Conservation (phyloP, 352 stramenopile species). For the Globisporangium yorkense region DNA sequence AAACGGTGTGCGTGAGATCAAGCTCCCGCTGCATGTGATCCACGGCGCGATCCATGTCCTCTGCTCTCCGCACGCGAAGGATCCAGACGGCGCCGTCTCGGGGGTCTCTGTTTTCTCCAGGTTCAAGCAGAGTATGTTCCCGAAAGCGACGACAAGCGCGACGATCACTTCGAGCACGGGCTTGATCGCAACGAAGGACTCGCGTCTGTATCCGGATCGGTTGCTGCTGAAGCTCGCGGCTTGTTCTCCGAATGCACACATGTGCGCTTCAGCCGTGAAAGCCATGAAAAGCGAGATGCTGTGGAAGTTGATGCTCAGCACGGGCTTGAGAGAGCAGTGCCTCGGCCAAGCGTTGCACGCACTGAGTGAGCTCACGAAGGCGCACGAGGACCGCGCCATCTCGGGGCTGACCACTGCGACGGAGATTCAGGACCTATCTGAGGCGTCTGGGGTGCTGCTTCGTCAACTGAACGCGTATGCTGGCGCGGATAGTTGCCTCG, state of each 20-base stretch:
- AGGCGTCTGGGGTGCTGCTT: not conserved
- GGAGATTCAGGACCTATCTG: not conserved
- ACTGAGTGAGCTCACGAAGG: conserved; percentile 22
- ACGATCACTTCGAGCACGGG: conserved; percentile 60
- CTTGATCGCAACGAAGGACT: conserved; percentile 72
- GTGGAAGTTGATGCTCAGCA: conserved; percentile 52
- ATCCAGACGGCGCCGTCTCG: conserved; percentile 7
- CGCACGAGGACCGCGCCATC: conserved; percentile 39
- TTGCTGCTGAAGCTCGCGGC: conserved; percentile 61
- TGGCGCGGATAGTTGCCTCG: conserved; percentile 9
- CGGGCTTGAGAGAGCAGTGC: conserved; percentile 38
- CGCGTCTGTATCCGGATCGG: conserved; percentile 55
- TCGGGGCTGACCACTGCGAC: conserved; percentile 25
- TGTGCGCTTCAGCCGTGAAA: conserved; percentile 45
- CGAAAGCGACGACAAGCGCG: conserved; percentile 35
- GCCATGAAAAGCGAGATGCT: conserved; percentile 50
- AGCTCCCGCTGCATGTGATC: conserved; percentile 60
- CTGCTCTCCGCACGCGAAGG: conserved; percentile 41
- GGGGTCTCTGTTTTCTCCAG: conserved; percentile 21
- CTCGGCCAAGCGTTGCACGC: conserved; percentile 26
- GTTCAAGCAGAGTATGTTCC: conserved; percentile 61
- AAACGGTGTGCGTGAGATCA: conserved; percentile 68
- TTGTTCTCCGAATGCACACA: conserved; percentile 27
- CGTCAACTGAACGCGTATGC: conserved; percentile 6
- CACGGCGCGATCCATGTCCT: conserved; percentile 65